Base-by-base conservation (phyloP, 2,329 filamentous ascomycete species). In the Penicillium sp. region DNA sequence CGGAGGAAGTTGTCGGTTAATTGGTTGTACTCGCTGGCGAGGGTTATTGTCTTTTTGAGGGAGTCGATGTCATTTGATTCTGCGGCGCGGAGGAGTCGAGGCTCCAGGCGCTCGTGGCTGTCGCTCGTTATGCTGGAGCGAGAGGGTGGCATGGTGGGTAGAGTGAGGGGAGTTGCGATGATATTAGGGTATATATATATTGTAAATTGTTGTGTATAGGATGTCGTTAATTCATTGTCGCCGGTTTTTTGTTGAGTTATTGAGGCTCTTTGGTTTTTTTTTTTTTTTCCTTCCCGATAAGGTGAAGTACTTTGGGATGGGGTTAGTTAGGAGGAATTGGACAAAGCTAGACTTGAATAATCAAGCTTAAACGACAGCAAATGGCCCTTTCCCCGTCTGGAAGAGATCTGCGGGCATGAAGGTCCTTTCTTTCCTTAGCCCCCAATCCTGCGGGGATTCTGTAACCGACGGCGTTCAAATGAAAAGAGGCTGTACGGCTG, bases 81-180 rank as follows among this genome's bases (percentile, higher is more conserved):
- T 4, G 70, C 75, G 8, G 76, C 75, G 55, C 73, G 71, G 7
- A 78, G 68, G n/a, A 78, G 70, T 21, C 71, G 73, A 6, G 76
- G 76, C 53, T 78, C 76, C 42, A 77, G 70, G 15, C 76, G 71
- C 38, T 75, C 73, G 51, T 73, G 66, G 58, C 65, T 66, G 40
- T 75, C 71, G 62, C 73, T 75, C 13, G 65, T 68, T 38, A 74
- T 62, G 60, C 68, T 75, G 41, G 73, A 70, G 48, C 68, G 68
- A 49, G 70, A 69, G 19, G 64, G 63, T 12, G 69, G 62, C 69
- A 69, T 71, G 15, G n/a, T 59, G 40, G 29, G 31, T 25, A 9
- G 15, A 15, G 40, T 46, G 37, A 25, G 37, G 43, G n/a, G 10
- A 10, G n/a, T 58, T 19, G 27, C 23, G 8, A 21, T 47, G n/a